These are phyloP conservation scores for Tricholoma hemisulphureum DNA, from an alignment of 768 basidiomycete genomes.

Conservation along the genomic window DNA sequence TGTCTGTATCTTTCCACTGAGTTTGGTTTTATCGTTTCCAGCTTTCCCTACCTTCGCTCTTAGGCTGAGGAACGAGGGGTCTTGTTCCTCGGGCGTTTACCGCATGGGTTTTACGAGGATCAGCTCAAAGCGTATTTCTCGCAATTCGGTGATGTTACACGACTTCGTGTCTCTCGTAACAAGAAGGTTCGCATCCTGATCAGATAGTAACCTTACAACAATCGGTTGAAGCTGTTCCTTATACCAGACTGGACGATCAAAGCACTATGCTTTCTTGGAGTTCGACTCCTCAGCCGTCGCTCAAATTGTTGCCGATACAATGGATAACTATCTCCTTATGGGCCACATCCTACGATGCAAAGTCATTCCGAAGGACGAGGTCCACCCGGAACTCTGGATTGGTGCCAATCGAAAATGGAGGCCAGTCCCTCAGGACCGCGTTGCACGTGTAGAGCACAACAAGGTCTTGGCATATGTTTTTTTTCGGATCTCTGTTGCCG, in stretches of 20 bases:
- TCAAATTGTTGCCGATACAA: conserved; percentile 94
- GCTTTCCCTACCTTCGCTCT: not conserved
- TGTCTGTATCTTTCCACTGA: conserved; percentile 42
- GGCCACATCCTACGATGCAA: conserved; percentile 93
- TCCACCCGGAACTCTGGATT: conserved; percentile 93
- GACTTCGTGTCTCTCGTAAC: conserved; percentile 88
- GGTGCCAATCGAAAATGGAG: conserved; percentile 96
- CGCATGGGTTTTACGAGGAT: conserved; percentile 97
- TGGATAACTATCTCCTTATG: conserved; percentile 97
- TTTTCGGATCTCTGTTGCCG: not conserved
- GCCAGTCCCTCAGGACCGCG: conserved; percentile 66
- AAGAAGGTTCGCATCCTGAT: conserved; percentile 61
- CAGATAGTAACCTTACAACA: not conserved
- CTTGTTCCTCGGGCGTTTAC: conserved; percentile 85
- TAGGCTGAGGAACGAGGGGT: conserved; percentile 73
- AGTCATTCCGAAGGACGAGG: conserved; percentile 81
- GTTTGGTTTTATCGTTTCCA: conserved; percentile 5
- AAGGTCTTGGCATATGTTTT: conserved; percentile 49
- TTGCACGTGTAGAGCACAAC: conserved; percentile 75
- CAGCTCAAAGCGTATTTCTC: conserved; percentile 90
- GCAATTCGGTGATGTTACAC: conserved; percentile 90
- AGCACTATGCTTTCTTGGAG: conserved; percentile 97
- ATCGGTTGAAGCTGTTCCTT: not conserved
- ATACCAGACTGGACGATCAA: conserved; percentile 85
- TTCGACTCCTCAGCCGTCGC: conserved; percentile 89